These are phyloP conservation scores for Aureoboletus auriporus DNA, from an alignment of 768 basidiomycete genomes.

Conservation along the genomic window DNA sequence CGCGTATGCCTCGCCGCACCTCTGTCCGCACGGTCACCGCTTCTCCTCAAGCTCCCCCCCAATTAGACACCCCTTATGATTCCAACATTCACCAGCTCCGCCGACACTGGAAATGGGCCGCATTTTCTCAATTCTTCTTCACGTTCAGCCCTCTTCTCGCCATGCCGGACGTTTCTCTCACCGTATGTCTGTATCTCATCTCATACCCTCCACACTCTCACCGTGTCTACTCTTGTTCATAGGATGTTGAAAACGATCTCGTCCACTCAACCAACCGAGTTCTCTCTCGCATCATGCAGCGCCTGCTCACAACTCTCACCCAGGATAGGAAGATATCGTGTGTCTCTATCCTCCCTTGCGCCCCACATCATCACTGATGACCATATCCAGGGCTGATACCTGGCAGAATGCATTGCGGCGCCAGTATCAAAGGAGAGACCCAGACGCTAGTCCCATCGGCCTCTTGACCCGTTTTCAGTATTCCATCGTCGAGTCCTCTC, in stretches of 20 bases:
- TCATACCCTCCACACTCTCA: background rate
- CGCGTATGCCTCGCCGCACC: slow-evolving; percentile 57
- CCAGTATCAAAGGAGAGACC: slow-evolving; percentile 73
- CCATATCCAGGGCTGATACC: slow-evolving; percentile 53
- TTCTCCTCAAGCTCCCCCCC: slow-evolving; percentile 24
- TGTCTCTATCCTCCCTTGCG: slow-evolving; percentile 28
- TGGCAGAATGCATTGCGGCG: slow-evolving; percentile 78
- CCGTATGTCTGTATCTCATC: slow-evolving; percentile 38
- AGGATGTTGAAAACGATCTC: slow-evolving; percentile 83
- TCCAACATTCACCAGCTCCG: slow-evolving; percentile 54
- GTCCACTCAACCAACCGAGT: slow-evolving; percentile 53
- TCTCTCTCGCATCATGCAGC: slow-evolving; percentile 70
- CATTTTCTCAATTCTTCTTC: slow-evolving; percentile 85
- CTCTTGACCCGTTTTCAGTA: slow-evolving; percentile 33
- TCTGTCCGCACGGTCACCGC: slow-evolving; percentile 36
- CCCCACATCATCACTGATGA: slow-evolving; percentile 12
- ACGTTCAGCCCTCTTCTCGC: slow-evolving; percentile 75
- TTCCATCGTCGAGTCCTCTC: slow-evolving; percentile 23
- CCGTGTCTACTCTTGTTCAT: slow-evolving; percentile 10
- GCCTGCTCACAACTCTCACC: slow-evolving; percentile 68
- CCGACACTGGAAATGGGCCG: slow-evolving; percentile 90
- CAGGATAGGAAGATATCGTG: slow-evolving; percentile 80
- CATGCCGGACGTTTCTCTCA: slow-evolving; percentile 64
- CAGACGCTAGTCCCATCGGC: slow-evolving; percentile 68
- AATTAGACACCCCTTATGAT: slow-evolving; percentile 27